Evolutionary conservation across 192 early-diverging fungal genomes (phyloP), one percentile per base, ranked within the genome.

Genomic region (Funneliformis geosporum): DNA sequence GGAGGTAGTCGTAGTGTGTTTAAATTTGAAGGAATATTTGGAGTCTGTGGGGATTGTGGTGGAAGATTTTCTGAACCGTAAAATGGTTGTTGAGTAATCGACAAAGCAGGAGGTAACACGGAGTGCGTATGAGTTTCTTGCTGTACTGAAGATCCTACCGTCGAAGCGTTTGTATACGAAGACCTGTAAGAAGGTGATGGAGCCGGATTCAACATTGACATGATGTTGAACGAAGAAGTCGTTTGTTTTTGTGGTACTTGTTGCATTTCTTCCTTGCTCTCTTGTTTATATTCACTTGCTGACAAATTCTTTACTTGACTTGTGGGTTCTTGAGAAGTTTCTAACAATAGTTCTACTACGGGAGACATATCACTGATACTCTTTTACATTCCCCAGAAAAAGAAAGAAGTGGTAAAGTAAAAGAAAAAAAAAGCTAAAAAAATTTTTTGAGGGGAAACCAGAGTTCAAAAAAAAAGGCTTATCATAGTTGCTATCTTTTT

Each of bases 211-310:
- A 76, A 76, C 39, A 76, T 65, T 25, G 75, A 76, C 25, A 60
- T 39, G 25, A 76, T 76, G 75, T 76, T 76, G 40, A 76, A 76
- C 23, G 75, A 64, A 6, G 70, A 73, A 73, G 43, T 73, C 23
- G 70, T 33, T 27, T 66, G 64, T 66, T 66, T 27, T 33, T 66
- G 64, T 66, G 59, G 59, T 60, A n/a, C 33, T 33, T 55, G 64
- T 16, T 66, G 64, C 64, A 66, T 66, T 66, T 66, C 64, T 66
- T 66, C 5, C 33, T 55, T 55, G 5, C 28, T 27, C 33, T 66
- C 27, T 33, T 66, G 64, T 33, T 27, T 66, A 66, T 33, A 33
- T 27, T 66, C 64, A 33, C 64, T 66, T 66, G 64, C 10, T 33
- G 64, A 66, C 11, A 33, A 66, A 33, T 27, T 28, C 25, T 66